phyloP scores from a whole-genome alignment of 2,329 filamentous ascomycete genomes.

The Fusarium zealandicum region DNA sequence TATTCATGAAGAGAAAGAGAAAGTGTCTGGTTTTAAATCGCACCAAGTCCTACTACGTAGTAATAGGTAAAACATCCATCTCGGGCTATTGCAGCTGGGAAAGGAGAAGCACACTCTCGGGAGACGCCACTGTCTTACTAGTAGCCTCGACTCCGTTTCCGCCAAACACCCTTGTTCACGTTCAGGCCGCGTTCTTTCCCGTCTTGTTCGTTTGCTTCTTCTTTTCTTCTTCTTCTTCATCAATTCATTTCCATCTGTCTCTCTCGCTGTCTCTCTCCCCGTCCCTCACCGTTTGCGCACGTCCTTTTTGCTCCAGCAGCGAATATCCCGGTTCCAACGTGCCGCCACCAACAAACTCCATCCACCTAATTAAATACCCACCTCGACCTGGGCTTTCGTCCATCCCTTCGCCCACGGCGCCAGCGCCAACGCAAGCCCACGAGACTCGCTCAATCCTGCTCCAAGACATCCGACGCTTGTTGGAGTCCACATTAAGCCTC shows the following conservation, averaged over 20 bases:
- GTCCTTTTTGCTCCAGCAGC: not conserved
- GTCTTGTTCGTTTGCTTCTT: not conserved
- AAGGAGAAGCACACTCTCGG: slow-evolving; percentile 1
- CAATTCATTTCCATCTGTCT: not conserved
- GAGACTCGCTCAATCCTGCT: not conserved
- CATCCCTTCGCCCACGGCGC: not conserved
- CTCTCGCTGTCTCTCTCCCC: not conserved
- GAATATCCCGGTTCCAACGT: not conserved
- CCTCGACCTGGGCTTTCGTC: not conserved
- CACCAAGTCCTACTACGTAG: too few relatives aligned
- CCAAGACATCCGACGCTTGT: not conserved
- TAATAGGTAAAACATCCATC: not conserved
- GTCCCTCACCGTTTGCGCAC: not conserved
- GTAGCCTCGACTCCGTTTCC: not conserved
- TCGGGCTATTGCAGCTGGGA: not conserved
- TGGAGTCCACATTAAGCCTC: not conserved
- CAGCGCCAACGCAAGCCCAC: slow-evolving; percentile 4
- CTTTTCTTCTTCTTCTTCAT: not conserved
- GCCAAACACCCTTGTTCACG: not conserved
- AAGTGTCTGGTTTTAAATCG: too few relatives aligned
- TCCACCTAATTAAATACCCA: slow-evolving; percentile 5
- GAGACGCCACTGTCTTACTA: slow-evolving; percentile 3
- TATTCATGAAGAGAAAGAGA: too few relatives aligned
- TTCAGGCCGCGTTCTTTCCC: too few relatives aligned
- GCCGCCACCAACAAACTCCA: not conserved